Base-by-base conservation (phyloP, 495 filamentous ascomycete species). In the Annulohypoxylon moriforme region DNA sequence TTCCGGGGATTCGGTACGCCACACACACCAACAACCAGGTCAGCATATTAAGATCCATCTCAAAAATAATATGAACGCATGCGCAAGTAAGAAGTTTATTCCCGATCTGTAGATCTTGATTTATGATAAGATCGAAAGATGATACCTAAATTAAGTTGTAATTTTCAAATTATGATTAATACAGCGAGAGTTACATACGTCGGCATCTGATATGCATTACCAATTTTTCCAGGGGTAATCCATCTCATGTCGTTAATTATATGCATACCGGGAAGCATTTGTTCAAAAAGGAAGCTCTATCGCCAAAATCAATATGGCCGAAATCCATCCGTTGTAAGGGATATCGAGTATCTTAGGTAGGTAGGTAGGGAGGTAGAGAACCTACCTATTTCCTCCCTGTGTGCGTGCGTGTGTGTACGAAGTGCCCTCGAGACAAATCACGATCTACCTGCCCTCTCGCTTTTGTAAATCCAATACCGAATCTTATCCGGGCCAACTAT, bases 401-500 rank as follows among this genome's bases (percentile, higher is more conserved):
- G 6, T 33, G 31, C 2, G 31, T 7, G 31, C 6, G 6, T 33
- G 31, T 10, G 31, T n/a, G n/a, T n/a, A n/a, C 31, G 10, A 33
- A 33, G 31, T n/a, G 18, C 14, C n/a, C 16, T n/a, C n/a, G 16
- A 18, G 42, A 46, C 11, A 22, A 3, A 11, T 49, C 11, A 49
- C 9, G 20, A 22, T 25, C 4, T 10, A 22, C 22, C 13, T 3
- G 1, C 29, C 27, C 14, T 33, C 1, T 20, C 29, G 13, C 27
- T 34, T 29, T 33, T 55, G 14, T 55, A 14, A 55, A 55, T 55
- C 50, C 50, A 55, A 34, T 14, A 55, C 27, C 20, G 25, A 31
- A 55, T 55, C 50, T 55, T 55, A 16, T 55, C 50, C 11, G 25
- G 16, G 27, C 50, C 50, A 18, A 55, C 4, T 31, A 55, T 34